Conservation (phyloP, 495 filamentous ascomycete species). For the Hypoxylon fragiforme region DNA sequence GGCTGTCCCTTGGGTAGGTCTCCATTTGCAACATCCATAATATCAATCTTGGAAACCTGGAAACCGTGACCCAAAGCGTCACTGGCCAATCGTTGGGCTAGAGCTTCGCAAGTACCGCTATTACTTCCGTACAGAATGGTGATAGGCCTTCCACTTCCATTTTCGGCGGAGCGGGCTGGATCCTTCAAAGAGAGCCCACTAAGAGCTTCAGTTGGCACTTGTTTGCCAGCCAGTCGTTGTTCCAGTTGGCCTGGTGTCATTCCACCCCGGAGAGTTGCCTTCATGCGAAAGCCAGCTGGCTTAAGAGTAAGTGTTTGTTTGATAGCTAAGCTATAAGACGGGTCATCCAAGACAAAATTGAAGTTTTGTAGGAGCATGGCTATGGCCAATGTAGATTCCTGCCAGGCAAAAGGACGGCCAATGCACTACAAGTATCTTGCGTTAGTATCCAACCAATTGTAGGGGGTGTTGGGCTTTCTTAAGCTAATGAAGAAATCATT, state of each 20-base stretch:
- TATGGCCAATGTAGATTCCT: conserved; percentile 58
- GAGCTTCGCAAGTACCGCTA: conserved; percentile 72
- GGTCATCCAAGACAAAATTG: conserved; percentile 60
- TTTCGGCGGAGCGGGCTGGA: conserved; percentile 14
- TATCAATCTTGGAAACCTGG: conserved; percentile 54
- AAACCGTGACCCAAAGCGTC: conserved; percentile 63
- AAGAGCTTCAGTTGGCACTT: conserved; percentile 3
- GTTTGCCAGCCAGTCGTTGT: conserved; percentile 46
- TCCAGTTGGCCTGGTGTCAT: conserved; percentile 62
- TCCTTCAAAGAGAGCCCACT: conserved; percentile 4
- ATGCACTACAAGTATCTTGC: conserved; percentile 37
- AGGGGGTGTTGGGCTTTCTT: not conserved
- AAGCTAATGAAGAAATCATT: not conserved
- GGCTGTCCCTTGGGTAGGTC: conserved; percentile 64
- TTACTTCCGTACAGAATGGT: conserved; percentile 75
- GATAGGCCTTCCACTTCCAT: conserved; percentile 46
- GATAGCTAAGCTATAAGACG: conserved; percentile 64
- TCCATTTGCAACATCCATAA: conserved; percentile 63
- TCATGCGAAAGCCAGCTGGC: conserved; percentile 73
- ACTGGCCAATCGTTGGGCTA: conserved; percentile 65
- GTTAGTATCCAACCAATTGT: conserved; percentile 49
- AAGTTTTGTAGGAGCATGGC: conserved; percentile 65
- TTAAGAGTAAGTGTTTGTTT: conserved; percentile 78
- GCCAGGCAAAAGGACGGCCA: conserved; percentile 66
- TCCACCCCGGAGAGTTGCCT: conserved; percentile 61